Conservation (phyloP, 2,329 filamentous ascomycete genomes). For the Stagonosporopsis cucurbitacearum region DNA sequence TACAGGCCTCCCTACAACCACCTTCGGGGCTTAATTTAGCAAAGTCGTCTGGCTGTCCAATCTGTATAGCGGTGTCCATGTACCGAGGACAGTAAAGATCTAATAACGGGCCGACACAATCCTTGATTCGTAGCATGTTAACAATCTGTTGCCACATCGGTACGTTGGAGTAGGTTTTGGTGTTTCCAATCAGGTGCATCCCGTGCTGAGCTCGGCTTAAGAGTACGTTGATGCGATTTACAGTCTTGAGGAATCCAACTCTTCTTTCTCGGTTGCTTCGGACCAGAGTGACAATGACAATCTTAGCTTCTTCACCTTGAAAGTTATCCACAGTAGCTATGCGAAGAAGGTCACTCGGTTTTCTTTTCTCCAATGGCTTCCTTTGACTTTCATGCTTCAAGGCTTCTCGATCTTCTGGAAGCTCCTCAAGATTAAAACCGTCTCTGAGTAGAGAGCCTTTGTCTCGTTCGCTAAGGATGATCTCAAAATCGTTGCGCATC, state of each 20-base stretch:
- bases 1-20: conserved; percentile 36
- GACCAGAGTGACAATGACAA: conserved; percentile 73
- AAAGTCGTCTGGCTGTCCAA: conserved; percentile 41
- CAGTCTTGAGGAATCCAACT: conserved; percentile 70
- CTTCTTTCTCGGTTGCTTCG: conserved; percentile 67
- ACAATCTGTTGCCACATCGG: conserved; percentile 70
- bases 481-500: conserved; percentile 61
- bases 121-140: conserved; percentile 53
- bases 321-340: conserved; percentile 77
- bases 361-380: conserved; percentile 31
- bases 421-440: conserved; percentile 19
- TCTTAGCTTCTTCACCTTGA: conserved; percentile 76
- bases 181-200: conserved; percentile 74
- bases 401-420: background rate
- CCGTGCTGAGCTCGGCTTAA: conserved; percentile 71
- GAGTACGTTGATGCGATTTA: conserved; percentile 73
- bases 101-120: conserved; percentile 25
- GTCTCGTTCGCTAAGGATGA: conserved; percentile 70
- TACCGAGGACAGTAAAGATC: conserved; percentile 42
- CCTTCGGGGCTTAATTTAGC: conserved; percentile 37
- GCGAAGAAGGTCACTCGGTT: conserved; percentile 29
- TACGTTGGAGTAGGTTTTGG: conserved; percentile 62
- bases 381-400: conserved; percentile 10
- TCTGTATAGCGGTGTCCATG: conserved; percentile 29
- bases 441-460: conserved; percentile 56